A percentile compares a stretch with the other conserved stretches of the same genome.
Evolutionary conservation across 225 moss, liverwort and hornwort genomes (phyloP).

Genomic region (Pseudoscleropodium purum): DNA sequence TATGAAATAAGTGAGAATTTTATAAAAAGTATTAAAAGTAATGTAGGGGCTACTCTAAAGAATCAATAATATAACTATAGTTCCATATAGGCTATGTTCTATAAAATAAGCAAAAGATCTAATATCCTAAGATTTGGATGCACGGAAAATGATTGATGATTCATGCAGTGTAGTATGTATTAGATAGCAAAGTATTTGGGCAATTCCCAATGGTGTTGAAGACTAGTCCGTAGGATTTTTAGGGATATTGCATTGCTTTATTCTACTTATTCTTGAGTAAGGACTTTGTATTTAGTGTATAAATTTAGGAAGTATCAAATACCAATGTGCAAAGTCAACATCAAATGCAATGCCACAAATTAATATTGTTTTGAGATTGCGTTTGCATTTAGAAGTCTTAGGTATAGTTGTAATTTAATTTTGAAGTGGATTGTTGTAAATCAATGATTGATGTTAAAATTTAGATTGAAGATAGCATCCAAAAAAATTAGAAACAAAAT

Average conservation of each 20-base stretch:
- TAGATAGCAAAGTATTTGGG: neutral
- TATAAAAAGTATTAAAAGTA: neutral
- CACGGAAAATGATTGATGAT: neutral
- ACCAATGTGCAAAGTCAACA: neutral
- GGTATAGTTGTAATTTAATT: no score
- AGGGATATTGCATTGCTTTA: accelerated
- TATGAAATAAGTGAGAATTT: neutral
- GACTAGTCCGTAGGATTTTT: accelerated
- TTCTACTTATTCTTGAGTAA: accelerated
- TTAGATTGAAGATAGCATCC: neutral
- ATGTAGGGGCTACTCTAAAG: accelerated
- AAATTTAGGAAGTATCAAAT: neutral
- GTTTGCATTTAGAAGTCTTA: neutral
- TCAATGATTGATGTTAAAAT: no score
- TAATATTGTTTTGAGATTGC: neutral
- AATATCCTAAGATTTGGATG: accelerated
- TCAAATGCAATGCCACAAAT: neutral
- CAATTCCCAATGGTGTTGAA: neutral
- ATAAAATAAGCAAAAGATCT: neutral
- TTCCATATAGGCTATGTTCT: accelerated
- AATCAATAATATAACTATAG: accelerated
- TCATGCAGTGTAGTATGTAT: neutral
- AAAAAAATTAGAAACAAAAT: neutral
- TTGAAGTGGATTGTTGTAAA: neutral
- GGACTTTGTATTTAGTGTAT: neutral